Evolutionary conservation across 2,329 filamentous ascomycete species (phyloP).

Genomic region (Corynespora cassiicola): DNA sequence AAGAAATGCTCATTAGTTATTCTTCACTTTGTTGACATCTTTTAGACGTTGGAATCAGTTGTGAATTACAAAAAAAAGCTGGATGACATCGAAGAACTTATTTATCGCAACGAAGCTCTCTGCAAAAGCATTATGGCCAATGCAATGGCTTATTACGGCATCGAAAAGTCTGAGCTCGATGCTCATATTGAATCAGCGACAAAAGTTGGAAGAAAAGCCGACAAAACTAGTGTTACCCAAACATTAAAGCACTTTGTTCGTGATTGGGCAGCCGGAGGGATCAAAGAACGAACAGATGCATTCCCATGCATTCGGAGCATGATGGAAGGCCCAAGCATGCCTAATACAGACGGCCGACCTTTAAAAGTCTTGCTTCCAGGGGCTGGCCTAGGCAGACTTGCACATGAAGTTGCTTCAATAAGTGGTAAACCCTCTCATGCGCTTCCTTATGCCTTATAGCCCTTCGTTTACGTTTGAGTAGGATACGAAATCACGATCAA

Average conservation of each 20-base stretch:
- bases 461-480: no score
- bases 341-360: not conserved
- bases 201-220: constrained; percentile 43
- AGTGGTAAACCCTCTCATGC: not conserved
- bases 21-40: no score
- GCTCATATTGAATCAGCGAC: constrained; percentile 49
- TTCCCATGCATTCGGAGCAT: constrained; percentile 43
- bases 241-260: constrained; percentile 64
- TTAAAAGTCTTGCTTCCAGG: constrained; percentile 59
- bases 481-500: constrained; percentile 62
- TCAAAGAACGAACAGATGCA: constrained; percentile 52
- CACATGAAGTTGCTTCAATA: constrained; percentile 61
- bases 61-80: constrained; percentile 50
- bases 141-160: constrained; percentile 56
- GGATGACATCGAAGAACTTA: constrained; percentile 49
- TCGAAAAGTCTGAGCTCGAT: constrained; percentile 54
- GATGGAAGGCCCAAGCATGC: no score
- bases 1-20: not conserved
- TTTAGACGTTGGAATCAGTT: constrained; percentile 24
- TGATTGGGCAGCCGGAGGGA: constrained; percentile 61
- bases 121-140: constrained; percentile 55
- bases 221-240: constrained; percentile 59
- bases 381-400: constrained; percentile 60
- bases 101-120: constrained; percentile 54
- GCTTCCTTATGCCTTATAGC: not conserved